Evolutionary conservation across 1,284 basidiomycete genomes (phyloP).

Genomic region (Rhodofomes roseus): DNA sequence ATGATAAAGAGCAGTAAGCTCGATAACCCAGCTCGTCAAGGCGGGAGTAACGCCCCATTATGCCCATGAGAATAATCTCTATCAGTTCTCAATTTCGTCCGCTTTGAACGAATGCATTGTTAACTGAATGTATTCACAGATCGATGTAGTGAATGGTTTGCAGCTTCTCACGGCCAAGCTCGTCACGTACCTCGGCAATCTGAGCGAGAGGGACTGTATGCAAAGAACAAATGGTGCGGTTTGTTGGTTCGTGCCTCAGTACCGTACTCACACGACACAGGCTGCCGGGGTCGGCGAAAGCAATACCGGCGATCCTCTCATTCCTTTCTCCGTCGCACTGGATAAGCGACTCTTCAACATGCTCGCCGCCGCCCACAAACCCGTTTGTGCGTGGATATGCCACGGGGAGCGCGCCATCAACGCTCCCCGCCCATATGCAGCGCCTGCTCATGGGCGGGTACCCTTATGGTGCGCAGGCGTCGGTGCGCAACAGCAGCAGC

Average conservation of each 20-base stretch:
- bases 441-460: no score
- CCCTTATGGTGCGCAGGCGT: no score
- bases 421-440: no score
- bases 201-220: slow-evolving; percentile 93
- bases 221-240: slow-evolving; percentile 97
- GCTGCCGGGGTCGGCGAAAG: slow-evolving; percentile 95
- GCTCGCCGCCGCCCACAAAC: no score
- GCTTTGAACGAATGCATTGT: background rate
- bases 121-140: slow-evolving; percentile 43
- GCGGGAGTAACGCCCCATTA: slow-evolving; percentile 53
- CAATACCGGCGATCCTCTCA: slow-evolving; percentile 94
- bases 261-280: slow-evolving; percentile 31
- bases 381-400: no score
- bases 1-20: slow-evolving; percentile 66
- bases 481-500: no score
- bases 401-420: no score
- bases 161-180: slow-evolving; percentile 95
- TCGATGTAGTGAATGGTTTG: slow-evolving; percentile 94
- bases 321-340: slow-evolving; percentile 95
- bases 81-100: slow-evolving; percentile 36
- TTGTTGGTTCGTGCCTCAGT: background rate
- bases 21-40: slow-evolving; percentile 60
- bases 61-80: slow-evolving; percentile 54
- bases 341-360: slow-evolving; percentile 86
- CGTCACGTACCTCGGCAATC: slow-evolving; percentile 97